Base-by-base conservation (phyloP, 495 filamentous ascomycete species). In the Neurospora sp. region DNA sequence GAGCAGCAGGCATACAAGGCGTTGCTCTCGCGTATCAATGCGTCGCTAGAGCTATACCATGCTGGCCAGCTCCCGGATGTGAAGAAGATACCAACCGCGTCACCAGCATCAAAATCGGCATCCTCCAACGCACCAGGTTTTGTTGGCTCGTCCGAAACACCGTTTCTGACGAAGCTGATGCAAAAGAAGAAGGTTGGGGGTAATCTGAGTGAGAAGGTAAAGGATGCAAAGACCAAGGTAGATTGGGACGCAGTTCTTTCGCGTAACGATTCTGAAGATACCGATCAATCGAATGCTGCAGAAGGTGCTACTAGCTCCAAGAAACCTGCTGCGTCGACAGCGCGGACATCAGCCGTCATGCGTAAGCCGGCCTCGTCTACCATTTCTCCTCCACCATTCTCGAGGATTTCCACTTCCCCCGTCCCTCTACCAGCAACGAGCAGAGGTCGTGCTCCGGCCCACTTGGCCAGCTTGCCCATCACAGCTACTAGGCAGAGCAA, bases 121-220 rank as follows among this genome's bases (percentile, higher is more conserved):
- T 69, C 73, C 8, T 20, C 70, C 39, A 71, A n/a, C n/a, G 31
- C 54, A 10, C 39, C 72, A 11, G 76, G 73, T 35, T 90, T 93
- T 75, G 81, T 85, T 35, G 87, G 87, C 23, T 93, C 93, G 14
- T 83, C 90, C 16, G 87, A 88, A n/a, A 90, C 90, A 4, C 94
- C 94, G 8, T 88, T 93, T 80, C 86, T 97, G 14, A 94, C 93
- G 40, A 87, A 88, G 12, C 80, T 93, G 72, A 87, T 95, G 83
- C 85, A 88, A 71, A 88, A 86, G 73, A 87, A 85, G 75, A 93
- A 91, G 40, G 86, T 91, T 72, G 83, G 82, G 72, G 86, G 90
- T 71, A 88, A 95, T 75, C 81, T 96, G 71, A 80, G 83, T 72
- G 86, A 90, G 40, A 81, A 93, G 31, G 86, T 90, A 72, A 83